phyloP scores from a whole-genome alignment of 2,329 filamentous ascomycete genomes.

The Neofusicoccum laricinum region DNA sequence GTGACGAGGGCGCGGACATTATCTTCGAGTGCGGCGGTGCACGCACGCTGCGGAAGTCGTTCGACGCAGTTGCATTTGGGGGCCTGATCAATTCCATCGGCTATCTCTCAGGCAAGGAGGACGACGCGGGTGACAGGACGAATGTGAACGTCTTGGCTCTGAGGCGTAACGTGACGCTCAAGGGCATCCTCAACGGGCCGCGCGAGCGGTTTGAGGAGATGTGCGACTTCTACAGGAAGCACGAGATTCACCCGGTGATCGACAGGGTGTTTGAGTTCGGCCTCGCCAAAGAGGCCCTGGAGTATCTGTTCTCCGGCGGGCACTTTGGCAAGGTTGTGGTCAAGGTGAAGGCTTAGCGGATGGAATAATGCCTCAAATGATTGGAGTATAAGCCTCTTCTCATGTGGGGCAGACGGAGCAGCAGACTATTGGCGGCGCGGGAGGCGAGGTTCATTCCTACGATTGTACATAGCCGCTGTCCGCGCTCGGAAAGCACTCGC shows the following conservation, averaged over 20 bases:
- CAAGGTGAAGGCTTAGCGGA: constrained; percentile 26
- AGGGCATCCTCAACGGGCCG: constrained; percentile 63
- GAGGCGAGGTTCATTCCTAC: not conserved
- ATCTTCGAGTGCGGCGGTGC: constrained; percentile 54
- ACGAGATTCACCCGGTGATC: constrained; percentile 41
- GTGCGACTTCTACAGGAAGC: constrained; percentile 40
- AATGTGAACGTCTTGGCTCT: constrained; percentile 60
- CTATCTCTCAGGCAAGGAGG: constrained; percentile 53
- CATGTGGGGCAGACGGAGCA: not conserved
- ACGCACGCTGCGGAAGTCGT: constrained; percentile 46
- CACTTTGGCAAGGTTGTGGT: constrained; percentile 43
- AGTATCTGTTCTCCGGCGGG: constrained; percentile 31
- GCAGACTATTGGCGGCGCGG: not conserved
- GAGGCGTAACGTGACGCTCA: constrained; percentile 51
- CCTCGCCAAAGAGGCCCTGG: constrained; percentile 28
- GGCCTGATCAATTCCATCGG: constrained; percentile 42
- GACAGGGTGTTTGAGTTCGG: constrained; percentile 40
- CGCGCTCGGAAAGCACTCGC: not conserved
- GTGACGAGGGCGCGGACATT: constrained; percentile 44
- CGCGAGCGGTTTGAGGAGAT: constrained; percentile 51
- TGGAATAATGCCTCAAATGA: constrained; percentile 4
- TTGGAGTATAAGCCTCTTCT: not conserved
- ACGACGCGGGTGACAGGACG: constrained; percentile 52
- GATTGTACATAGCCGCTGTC: not conserved
- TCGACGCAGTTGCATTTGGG: constrained; percentile 42